These are phyloP conservation scores for Podosphaera xanthii DNA, from an alignment of 2,329 filamentous ascomycete species.

Conservation along the genomic window DNA sequence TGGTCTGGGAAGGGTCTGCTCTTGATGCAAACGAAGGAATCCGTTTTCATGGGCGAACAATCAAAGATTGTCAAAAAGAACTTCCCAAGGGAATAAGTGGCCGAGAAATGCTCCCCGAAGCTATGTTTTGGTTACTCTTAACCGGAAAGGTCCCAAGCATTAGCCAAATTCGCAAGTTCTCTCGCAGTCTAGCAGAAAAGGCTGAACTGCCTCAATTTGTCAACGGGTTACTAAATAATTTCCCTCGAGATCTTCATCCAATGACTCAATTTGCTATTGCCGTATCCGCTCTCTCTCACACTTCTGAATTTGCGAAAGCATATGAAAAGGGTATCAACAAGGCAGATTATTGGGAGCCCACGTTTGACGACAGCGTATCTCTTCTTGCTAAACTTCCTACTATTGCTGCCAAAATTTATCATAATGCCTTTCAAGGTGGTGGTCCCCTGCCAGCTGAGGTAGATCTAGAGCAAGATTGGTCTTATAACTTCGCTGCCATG, in stretches of 20 bases:
- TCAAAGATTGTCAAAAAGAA: constrained; percentile 89
- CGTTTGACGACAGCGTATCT: constrained; percentile 84
- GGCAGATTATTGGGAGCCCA: constrained; percentile 96
- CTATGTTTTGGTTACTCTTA: constrained; percentile 98
- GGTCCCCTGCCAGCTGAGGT: constrained; percentile 53
- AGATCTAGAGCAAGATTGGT: constrained; percentile 80
- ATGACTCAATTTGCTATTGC: constrained; percentile 97
- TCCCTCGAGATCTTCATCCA: constrained; percentile 77
- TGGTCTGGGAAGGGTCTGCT: constrained; percentile 97
- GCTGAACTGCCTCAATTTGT: constrained; percentile 64
- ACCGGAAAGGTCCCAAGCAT: constrained; percentile 79
- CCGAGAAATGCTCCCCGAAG: constrained; percentile 92
- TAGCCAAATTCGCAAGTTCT: constrained; percentile 60
- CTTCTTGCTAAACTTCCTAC: constrained; percentile 90
- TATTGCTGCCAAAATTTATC: constrained; percentile 93
- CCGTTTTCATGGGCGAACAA: constrained; percentile 90
- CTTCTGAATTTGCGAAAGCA: constrained; percentile 76
- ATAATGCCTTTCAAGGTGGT: constrained; percentile 64
- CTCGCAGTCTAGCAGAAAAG: constrained; percentile 69
- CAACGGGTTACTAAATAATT: constrained; percentile 67
- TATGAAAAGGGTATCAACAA: constrained; percentile 85
- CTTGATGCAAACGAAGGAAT: constrained; percentile 94
- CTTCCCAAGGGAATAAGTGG: constrained; percentile 80
- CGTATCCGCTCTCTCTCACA: constrained; percentile 87
- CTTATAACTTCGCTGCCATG: constrained; percentile 95